A percentile compares a stretch with the other conserved stretches of the same genome.
phyloP scores from a whole-genome alignment of 805 yeast species.

The Yamadazyma ubonensis region DNA sequence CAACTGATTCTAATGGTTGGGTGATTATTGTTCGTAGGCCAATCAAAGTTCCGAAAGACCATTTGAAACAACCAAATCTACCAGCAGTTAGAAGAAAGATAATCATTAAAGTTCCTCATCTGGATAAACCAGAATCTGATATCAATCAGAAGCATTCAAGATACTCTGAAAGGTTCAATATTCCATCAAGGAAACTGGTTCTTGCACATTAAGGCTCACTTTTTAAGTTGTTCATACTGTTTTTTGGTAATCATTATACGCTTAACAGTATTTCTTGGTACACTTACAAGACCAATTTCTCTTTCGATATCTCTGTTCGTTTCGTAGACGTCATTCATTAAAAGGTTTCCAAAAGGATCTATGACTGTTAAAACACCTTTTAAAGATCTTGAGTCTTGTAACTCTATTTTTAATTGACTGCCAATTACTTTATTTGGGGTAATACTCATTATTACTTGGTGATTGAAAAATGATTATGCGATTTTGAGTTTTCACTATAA shows the following conservation, averaged over 20 bases:
- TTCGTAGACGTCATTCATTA: constrained; percentile 36
- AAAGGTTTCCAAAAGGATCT: constrained; percentile 44
- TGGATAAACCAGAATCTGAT: background rate
- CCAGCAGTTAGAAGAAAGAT: constrained; percentile 15
- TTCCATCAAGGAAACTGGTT: background rate
- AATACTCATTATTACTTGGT: constrained; percentile 5
- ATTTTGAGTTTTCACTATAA: background rate
- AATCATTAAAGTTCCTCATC: constrained; percentile 13
- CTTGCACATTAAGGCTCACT: constrained; percentile 2
- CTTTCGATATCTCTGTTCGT: constrained; percentile 29
- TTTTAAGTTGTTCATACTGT: constrained; percentile 6
- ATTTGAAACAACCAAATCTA: constrained; percentile 12
- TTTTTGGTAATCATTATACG: constrained; percentile 24
- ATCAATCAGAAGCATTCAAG: background rate
- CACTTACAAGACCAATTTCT: constrained; percentile 53
- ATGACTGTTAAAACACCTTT: constrained; percentile 40
- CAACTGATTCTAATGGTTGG: constrained; percentile 19
- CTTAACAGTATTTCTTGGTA: constrained; percentile 42
- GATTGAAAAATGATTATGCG: background rate
- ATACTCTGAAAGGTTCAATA: background rate
- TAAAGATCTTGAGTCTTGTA: constrained; percentile 31
- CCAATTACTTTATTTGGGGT: constrained; percentile 32
- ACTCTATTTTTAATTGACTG: constrained; percentile 23
- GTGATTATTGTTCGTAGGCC: constrained; percentile 21
- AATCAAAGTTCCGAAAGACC: constrained; percentile 17